Conservation (phyloP, 2,329 filamentous ascomycete genomes). For the Coleophoma crateriformis region DNA sequence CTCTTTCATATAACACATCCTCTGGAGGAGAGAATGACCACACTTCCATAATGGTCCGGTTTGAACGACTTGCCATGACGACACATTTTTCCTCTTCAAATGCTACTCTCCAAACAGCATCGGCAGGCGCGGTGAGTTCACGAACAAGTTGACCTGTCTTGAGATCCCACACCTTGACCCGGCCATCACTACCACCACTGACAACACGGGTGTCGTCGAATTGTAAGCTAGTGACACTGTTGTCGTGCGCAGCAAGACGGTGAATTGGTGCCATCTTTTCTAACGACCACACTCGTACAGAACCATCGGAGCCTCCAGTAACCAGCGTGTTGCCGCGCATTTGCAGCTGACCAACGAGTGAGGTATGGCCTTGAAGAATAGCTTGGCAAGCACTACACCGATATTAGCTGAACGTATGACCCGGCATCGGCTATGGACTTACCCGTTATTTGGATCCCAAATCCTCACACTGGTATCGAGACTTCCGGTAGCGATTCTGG, state of each 20-base stretch:
- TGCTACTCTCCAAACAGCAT: slow-evolving; percentile 95
- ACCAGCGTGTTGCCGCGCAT: slow-evolving; percentile 93
- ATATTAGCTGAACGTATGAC: no score
- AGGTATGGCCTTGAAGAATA: slow-evolving; percentile 94
- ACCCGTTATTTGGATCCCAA: slow-evolving; percentile 89
- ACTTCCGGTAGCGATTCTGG: slow-evolving; percentile 88
- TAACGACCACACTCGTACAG: slow-evolving; percentile 92
- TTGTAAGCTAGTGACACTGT: slow-evolving; percentile 94
- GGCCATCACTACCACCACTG: slow-evolving; percentile 92
- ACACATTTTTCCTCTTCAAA: slow-evolving; percentile 99
- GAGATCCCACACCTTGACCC: slow-evolving; percentile 97
- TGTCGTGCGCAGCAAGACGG: slow-evolving; percentile 91
- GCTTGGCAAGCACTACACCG: slow-evolving; percentile 52
- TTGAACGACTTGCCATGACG: slow-evolving; percentile 80
- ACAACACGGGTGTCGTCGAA: slow-evolving; percentile 96
- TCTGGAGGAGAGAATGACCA: slow-evolving; percentile 92
- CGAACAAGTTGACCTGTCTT: slow-evolving; percentile 86
- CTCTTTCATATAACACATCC: slow-evolving; percentile 44
- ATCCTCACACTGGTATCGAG: slow-evolving; percentile 95
- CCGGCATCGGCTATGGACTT: slow-evolving; percentile 28
- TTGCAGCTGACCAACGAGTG: slow-evolving; percentile 91
- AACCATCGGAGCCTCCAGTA: slow-evolving; percentile 93
- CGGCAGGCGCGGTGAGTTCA: slow-evolving; percentile 84
- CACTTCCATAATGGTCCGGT: slow-evolving; percentile 96
- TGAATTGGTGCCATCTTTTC: slow-evolving; percentile 89